Percentiles rank a stretch among this genome's conserved stretches.
Conservation (phyloP, 257 asterid species). For the Penstemon barbatus region DNA sequence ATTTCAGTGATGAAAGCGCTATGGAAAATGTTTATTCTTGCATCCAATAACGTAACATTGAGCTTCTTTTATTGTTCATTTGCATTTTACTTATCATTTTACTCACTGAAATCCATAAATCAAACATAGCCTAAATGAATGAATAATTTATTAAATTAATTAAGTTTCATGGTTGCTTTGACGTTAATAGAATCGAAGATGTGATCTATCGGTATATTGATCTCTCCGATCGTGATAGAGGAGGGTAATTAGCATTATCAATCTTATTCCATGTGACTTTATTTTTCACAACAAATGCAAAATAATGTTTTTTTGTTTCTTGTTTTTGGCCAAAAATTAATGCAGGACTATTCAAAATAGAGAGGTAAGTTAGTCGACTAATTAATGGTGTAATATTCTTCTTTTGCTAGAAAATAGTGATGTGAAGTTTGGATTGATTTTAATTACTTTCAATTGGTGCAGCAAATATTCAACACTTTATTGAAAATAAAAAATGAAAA, state of each 20-base stretch:
- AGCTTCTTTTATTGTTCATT: too few relatives aligned
- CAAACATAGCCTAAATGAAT: not conserved
- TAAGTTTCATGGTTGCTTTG: not conserved
- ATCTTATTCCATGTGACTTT: not conserved
- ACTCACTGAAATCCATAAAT: too few relatives aligned
- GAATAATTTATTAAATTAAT: not conserved
- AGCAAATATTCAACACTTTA: constrained; percentile 64
- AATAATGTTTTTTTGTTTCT: not conserved
- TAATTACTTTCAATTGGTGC: constrained; percentile 29
- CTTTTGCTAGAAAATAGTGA: not conserved
- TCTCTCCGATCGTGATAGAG: constrained; percentile 68
- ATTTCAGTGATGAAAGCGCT: too few relatives aligned
- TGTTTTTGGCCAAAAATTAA: not conserved
- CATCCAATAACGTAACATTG: too few relatives aligned
- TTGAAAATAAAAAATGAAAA: constrained; percentile 61
- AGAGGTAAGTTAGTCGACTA: constrained; percentile 39
- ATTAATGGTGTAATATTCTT: not conserved
- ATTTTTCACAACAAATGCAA: not conserved
- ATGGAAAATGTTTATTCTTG: too few relatives aligned
- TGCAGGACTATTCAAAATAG: constrained; percentile 50
- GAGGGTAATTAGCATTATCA: constrained; percentile 41
- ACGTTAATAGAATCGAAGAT: constrained; percentile 58
- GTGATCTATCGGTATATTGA: constrained; percentile 63
- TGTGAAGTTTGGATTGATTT: not conserved
- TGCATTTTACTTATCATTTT: too few relatives aligned